phyloP scores from a whole-genome alignment of 2,329 filamentous ascomycete genomes.

The Xylariomycetidae sp. region DNA sequence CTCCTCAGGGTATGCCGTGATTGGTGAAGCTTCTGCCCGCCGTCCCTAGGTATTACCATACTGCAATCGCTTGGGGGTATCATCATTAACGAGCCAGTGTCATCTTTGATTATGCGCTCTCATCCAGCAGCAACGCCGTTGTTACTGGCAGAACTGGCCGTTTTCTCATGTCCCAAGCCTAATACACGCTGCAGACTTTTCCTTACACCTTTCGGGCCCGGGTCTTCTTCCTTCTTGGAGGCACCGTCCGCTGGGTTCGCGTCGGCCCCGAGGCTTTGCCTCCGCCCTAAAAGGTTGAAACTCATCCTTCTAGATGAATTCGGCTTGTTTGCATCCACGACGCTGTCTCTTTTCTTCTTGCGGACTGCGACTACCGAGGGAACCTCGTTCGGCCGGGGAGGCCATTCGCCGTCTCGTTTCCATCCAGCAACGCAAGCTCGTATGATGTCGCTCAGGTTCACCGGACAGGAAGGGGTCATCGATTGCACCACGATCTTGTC shows the following conservation, averaged over 20 bases:
- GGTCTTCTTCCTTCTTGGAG: conserved; percentile 11
- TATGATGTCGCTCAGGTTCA: conserved; percentile 79
- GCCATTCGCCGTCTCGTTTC: conserved; percentile 93
- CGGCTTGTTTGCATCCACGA: conserved; percentile 15
- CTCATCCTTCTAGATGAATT: conserved; percentile 38
- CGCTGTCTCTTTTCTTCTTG: conserved; percentile 35
- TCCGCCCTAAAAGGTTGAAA: conserved; percentile 38
- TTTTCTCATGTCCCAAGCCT: conserved; percentile 25
- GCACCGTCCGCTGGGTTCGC: conserved; percentile 6
- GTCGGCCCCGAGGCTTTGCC: conserved; percentile 21
- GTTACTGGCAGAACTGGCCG: conserved; percentile 9
- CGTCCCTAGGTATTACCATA: too few species aligned
- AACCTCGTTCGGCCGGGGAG: conserved; percentile 53
- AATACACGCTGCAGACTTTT: conserved; percentile 30
- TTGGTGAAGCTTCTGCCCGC: too few species aligned
- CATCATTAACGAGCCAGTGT: too few species aligned
- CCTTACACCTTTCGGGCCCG: conserved; percentile 22
- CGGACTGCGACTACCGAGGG: conserved; percentile 30
- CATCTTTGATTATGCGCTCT: neutral
- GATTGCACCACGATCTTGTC: conserved; percentile 78
- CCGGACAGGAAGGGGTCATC: conserved; percentile 77
- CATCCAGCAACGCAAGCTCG: conserved; percentile 79
- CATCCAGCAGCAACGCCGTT: conserved; percentile 8
- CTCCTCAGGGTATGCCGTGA: too few species aligned
- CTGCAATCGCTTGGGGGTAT: too few species aligned